Base-by-base conservation (phyloP, 1,284 basidiomycete species). In the Trichosporon sp. region DNA sequence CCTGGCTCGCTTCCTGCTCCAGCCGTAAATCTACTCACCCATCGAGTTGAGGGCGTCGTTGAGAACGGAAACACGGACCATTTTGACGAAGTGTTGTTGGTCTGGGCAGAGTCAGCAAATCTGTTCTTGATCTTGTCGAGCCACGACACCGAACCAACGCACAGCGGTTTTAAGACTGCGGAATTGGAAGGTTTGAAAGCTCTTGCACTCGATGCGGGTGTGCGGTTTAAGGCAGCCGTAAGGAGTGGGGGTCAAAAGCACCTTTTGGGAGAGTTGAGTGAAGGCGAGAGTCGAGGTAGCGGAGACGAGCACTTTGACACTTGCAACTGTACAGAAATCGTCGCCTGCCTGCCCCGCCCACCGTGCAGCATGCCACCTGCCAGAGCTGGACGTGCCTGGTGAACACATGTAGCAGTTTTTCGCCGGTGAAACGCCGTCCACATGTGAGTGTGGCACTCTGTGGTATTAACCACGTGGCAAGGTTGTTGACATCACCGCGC, bases 31-130 rank as follows among this genome's bases (percentile, higher is more conserved):
- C 66, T 67, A 51, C 69, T 48, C 16, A 64, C 65, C 38, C 54
- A 97, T 97, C 78, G 88, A 89, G 81, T 96, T 90, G 56, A 99
- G 91, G 74, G 96, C 91, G 59, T 69, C 89, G 73, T 84, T 84
- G 72, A 85, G 83, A 68, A 85, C 83, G 74, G 84, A 85, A 73
- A 79, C 78, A 76, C 84, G 79, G 75, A 84, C 82, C 84, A 84
- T 85, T 76, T 83, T 82, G 79, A 73, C 43, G 59, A 66, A 61
- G 61, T 32, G 26, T 46, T 66, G 38, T 59, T 38, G 68, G 56
- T 38, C 26, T 46, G 70, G 56, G 65, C 5, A 12, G 7, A 21
- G 64, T 65, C 38, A 31, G 38, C 38, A 46, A 38, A 65, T 19
- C 40, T 40, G 10, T 63, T 12, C 32, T 37, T 63, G 10, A 7